Evolutionary conservation across 2,329 filamentous ascomycete species (phyloP), one percentile per base, ranked within the genome.

Genomic region (Thyridium curvatum): DNA sequence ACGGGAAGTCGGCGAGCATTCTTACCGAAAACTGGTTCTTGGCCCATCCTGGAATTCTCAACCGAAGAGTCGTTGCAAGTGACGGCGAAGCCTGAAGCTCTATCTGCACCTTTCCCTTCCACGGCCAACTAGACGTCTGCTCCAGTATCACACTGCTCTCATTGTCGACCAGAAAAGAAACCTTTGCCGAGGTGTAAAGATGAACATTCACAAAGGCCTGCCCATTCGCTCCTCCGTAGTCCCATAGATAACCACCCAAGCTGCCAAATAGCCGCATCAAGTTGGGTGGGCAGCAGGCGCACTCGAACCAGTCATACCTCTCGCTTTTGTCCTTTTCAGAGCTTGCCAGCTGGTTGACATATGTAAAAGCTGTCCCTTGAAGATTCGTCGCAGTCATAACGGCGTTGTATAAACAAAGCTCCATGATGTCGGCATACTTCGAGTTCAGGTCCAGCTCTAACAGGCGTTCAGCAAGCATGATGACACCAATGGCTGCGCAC

Each of bases 201-300:
- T 81, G 74, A 1, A 79, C 69, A 43, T 72, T 68, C 31, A 80
- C 49, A 21, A 63, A 64, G 0, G 52, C 58, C 9, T 52, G 49
- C 6, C 51, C 43, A 4, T 43, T 45, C 2, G 45, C 36, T 0
- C 46, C 44, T 1, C 61, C 57, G 29, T 61, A 64, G 16, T 66
- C 66, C 71, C 74, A 78, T 1, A 77, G 50, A 45, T 78, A 78
- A 0, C 75, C 74, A 2, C 74, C 75, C 18, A 80, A 55, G 17
- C 66, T 72, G 0, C 72, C 77, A 35, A 79, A 66, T 2, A 78
- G 55, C 18, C 76, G 61, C 16, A 71, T 66, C 1, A 82, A 59
- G 46, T 80, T 81, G 0, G 77, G 77, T 3, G 77, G 77, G 48
- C 77, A 81, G 45, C 76, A 81, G 6, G 74, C 73, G 30, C 68